Evolutionary conservation across 129 eudicot genomes (phyloP).

Genomic region (Helianthus annuus): DNA sequence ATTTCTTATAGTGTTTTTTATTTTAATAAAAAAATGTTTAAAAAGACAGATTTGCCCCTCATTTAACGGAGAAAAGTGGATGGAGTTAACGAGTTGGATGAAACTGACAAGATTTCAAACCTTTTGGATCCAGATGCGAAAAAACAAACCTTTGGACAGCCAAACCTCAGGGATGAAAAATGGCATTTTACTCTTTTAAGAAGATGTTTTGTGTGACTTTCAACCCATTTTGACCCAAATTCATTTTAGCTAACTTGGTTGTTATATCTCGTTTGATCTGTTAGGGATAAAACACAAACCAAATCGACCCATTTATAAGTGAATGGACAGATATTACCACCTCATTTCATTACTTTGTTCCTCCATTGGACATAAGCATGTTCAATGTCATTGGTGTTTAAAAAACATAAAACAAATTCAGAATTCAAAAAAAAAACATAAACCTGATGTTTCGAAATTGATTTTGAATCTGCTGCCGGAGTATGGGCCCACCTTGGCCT

Average conservation of each 20-base stretch:
- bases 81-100: too few species aligned
- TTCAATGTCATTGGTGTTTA: not conserved
- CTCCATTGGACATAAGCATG: not conserved
- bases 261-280: not conserved
- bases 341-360: not conserved
- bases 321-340: not conserved
- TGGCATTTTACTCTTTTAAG: not conserved
- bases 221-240: not conserved
- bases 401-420: not conserved
- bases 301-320: not conserved
- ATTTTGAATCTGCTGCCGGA: conserved; percentile 81
- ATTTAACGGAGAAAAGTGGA: too few species aligned
- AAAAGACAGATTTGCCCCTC: too few species aligned
- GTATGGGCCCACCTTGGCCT: conserved; percentile 89
- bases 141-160: too few species aligned
- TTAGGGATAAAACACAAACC: not conserved
- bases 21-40: too few species aligned
- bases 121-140: too few species aligned
- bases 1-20: too few species aligned
- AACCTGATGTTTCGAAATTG: conserved; percentile 92
- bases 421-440: not conserved
- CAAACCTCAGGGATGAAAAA: too few species aligned
- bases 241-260: not conserved
- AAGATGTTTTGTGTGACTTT: not conserved
- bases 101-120: too few species aligned